Evolutionary conservation across 768 basidiomycete genomes (phyloP), one percentile per base, ranked within the genome.

Genomic region (Rhodotorula diobovata): DNA sequence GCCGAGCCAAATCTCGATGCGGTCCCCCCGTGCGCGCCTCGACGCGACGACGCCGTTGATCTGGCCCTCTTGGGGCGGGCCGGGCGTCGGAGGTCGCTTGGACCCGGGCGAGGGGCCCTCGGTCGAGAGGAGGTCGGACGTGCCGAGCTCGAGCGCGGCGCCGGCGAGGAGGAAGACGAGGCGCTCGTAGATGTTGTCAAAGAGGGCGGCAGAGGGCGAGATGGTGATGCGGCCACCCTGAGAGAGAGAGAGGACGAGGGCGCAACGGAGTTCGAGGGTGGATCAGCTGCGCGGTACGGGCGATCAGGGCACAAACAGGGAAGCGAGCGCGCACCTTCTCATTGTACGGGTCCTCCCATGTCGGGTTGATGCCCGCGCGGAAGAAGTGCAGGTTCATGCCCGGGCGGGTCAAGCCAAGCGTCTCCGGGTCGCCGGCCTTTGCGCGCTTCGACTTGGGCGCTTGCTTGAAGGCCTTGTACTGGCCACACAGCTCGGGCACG

Each of bases 271-370:
- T 43, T n/a, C n/a, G n/a, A n/a, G n/a, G n/a, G 41, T 41, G 41
- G 41, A 41, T n/a, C n/a, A 41, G 41, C 9, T 41, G 41, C 41
- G 41, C 16, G 10, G 9, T 9, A 9, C 41, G 41, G 10, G 41
- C 20, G 20, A 46, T 2, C 4, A 46, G 45, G 23, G 48, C 48
- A 48, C 9, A 7, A 23, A 20, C 21, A 14, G 45, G 20, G 46
- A 48, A 23, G 2, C 23, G 23, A 16, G 35, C 21, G 50, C 68
- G 37, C 48, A 70, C 72, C 60, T 74, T 71, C 46, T 68, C 73
- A 67, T 74, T 74, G 56, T 70, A 74, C 41, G 69, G 66, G 51
- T 74, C 73, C 58, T 74, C 73, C 73, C 73, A 74, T 14, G 73
- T 74, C 35, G 73, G 73, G n/a, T 21, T 37, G 53, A 74, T 70